phyloP scores from a whole-genome alignment of 2,329 filamentous ascomycete species.

The Colletotrichum orbiculare region DNA sequence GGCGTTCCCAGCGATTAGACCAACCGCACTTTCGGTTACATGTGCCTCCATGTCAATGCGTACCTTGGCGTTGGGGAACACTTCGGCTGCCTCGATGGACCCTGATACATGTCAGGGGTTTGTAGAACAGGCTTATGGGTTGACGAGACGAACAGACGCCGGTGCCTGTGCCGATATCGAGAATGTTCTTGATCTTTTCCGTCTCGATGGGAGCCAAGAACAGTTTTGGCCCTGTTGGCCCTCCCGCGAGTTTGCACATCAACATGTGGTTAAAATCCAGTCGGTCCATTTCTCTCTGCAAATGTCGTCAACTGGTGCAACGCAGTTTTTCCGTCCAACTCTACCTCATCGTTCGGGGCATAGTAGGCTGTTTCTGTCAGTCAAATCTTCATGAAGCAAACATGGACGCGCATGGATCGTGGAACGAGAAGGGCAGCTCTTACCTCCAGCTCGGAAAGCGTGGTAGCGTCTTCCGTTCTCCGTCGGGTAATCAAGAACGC shows the following conservation, averaged over 20 bases:
- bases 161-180: conserved; percentile 58
- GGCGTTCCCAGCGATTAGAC: conserved; percentile 49
- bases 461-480: conserved; percentile 34
- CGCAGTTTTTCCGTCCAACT: background rate
- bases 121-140: too few species aligned
- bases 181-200: conserved; percentile 45
- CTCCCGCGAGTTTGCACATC: background rate
- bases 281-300: conserved; percentile 18
- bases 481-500: conserved; percentile 23
- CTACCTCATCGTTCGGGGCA: conserved; percentile 51
- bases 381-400: too few species aligned
- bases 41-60: background rate
- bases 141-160: conserved; percentile 47
- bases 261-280: conserved; percentile 14
- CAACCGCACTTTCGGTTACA: background rate
- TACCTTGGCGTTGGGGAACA: conserved; percentile 44
- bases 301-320: background rate
- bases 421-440: background rate
- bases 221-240: background rate
- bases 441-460: conserved; percentile 26
- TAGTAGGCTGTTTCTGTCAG: conserved; percentile 37
- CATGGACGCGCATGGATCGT: too few species aligned
- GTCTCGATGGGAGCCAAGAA: conserved; percentile 42
- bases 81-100: conserved; percentile 54
- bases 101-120: conserved; percentile 19